These are phyloP conservation scores for Westerdykella ornata DNA, from an alignment of 2,329 filamentous ascomycete genomes.

Conservation along the genomic window DNA sequence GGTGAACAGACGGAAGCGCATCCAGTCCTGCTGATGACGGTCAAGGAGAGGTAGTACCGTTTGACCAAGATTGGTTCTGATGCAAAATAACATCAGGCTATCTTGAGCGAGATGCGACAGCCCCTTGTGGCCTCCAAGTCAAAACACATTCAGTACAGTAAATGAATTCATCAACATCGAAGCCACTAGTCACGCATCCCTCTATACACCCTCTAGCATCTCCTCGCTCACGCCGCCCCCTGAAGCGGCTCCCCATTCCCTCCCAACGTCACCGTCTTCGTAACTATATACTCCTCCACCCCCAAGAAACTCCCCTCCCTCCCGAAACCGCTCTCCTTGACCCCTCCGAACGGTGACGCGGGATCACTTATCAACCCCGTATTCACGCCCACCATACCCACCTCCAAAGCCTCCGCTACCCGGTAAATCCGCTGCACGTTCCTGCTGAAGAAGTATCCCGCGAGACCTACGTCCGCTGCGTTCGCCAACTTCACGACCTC, in stretches of 20 bases:
- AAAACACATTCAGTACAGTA: too few species aligned
- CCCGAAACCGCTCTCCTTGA: slow-evolving; percentile 48
- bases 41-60: too few species aligned
- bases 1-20: too few species aligned
- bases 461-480: slow-evolving; percentile 73
- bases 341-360: slow-evolving; percentile 44
- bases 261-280: slow-evolving; percentile 50
- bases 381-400: slow-evolving; percentile 73
- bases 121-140: too few species aligned
- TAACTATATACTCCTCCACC: slow-evolving; percentile 45
- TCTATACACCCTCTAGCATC: background rate
- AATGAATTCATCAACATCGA: too few species aligned
- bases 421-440: slow-evolving; percentile 54
- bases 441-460: slow-evolving; percentile 83
- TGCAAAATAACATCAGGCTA: too few species aligned
- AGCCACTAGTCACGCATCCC: too few species aligned
- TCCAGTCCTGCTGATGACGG: too few species aligned
- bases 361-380: slow-evolving; percentile 46
- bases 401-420: slow-evolving; percentile 62
- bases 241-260: slow-evolving; percentile 56
- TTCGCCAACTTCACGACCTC: slow-evolving; percentile 86
- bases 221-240: slow-evolving; percentile 14
- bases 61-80: too few species aligned
- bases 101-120: too few species aligned
- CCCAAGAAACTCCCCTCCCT: slow-evolving; percentile 47